Evolutionary conservation across 352 stramenopile genomes (phyloP).

Genomic region (Nothophytophthora sp.): DNA sequence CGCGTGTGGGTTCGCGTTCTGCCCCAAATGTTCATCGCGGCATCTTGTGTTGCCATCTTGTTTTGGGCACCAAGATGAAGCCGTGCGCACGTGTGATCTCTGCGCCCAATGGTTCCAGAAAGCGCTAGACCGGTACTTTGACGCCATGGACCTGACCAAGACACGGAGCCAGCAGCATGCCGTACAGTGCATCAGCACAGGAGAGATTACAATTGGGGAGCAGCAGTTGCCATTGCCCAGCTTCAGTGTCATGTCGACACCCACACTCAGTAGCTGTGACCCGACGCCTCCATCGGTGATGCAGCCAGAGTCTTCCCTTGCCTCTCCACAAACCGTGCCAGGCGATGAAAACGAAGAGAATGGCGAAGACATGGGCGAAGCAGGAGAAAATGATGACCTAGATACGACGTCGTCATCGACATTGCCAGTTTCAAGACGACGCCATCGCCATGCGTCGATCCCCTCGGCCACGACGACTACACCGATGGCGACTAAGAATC

Average conservation of each 20-base stretch:
- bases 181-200: constrained; percentile 7
- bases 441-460: constrained; percentile 27
- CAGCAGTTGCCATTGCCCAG: constrained; percentile 9
- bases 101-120: constrained; percentile 71
- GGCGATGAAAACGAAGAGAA: constrained; percentile 18
- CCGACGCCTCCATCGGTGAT: constrained; percentile 7
- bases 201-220: constrained; percentile 24
- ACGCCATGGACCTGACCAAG: constrained; percentile 48
- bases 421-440: constrained; percentile 17
- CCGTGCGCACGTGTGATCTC: constrained; percentile 57
- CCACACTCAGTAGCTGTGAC: constrained; percentile 12
- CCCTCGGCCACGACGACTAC: constrained; percentile 19
- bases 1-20: constrained; percentile 62
- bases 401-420: constrained; percentile 3
- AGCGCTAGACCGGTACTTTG: constrained; percentile 68
- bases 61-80: constrained; percentile 57
- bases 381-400: constrained; percentile 21
- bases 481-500: constrained; percentile 29
- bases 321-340: constrained; percentile 17
- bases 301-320: constrained; percentile 18
- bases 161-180: constrained; percentile 9
- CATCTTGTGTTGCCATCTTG: constrained; percentile 51
- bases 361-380: constrained; percentile 13
- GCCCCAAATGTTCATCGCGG: constrained; percentile 61
- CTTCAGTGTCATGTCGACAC: constrained; percentile 9